phyloP scores from a whole-genome alignment of 2,329 filamentous ascomycete species.

The Paecilomyces sp. region DNA sequence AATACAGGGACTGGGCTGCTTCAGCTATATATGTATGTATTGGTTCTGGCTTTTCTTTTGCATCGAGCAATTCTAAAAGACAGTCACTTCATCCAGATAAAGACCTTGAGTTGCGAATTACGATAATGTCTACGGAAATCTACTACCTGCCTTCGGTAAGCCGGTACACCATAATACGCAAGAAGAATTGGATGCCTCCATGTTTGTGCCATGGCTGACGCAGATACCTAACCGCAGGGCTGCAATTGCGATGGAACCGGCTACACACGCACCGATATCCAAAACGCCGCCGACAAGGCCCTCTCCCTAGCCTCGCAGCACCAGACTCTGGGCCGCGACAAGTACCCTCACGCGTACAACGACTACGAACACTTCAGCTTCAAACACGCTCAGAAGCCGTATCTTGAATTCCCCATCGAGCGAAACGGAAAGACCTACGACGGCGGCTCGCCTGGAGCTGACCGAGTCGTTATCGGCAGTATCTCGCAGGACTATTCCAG shows the following conservation, averaged over 20 bases:
- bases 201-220: not conserved
- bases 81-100: not conserved
- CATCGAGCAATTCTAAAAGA: not conserved
- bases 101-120: not conserved
- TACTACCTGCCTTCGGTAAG: not conserved
- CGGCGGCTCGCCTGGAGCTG: constrained; percentile 19
- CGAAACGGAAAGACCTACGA: constrained; percentile 11
- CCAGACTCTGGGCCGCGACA: constrained; percentile 16
- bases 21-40: not conserved
- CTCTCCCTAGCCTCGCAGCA: constrained; percentile 15
- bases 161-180: not conserved
- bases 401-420: constrained; percentile 25
- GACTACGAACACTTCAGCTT: constrained; percentile 27
- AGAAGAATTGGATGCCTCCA: not conserved
- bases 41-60: not conserved
- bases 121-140: not conserved
- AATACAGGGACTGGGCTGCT: not conserved
- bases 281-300: constrained; percentile 16
- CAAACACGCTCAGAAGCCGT: constrained; percentile 18
- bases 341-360: constrained; percentile 26
- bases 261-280: constrained; percentile 16
- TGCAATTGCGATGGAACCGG: not conserved
- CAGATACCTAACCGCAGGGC: not conserved
- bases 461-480: constrained; percentile 23
- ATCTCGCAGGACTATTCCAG: constrained; percentile 18